A percentile compares a stretch with the other conserved stretches of the same genome.
phyloP scores from a whole-genome alignment of 768 basidiomycete species.

The Daedaleopsis sinensis region DNA sequence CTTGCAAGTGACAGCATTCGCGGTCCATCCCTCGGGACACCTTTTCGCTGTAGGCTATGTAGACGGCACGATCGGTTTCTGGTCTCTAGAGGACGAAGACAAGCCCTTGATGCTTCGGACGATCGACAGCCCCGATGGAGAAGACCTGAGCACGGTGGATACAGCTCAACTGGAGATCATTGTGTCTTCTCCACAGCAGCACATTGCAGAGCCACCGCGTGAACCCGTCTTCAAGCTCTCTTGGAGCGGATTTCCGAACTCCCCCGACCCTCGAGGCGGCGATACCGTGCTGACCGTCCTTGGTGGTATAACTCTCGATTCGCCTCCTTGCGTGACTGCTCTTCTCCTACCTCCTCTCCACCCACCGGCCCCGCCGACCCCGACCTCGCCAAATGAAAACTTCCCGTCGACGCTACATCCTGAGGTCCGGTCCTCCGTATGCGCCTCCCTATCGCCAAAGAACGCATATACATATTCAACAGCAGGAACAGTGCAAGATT shows the following conservation, averaged over 20 bases:
- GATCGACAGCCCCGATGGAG: constrained; percentile 50
- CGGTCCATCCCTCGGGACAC: constrained; percentile 75
- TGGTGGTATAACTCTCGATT: constrained; percentile 66
- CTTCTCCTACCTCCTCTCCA: constrained; percentile 70
- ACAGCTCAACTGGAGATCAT: constrained; percentile 47
- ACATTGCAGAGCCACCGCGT: constrained; percentile 32
- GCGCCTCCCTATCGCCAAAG: constrained; percentile 53
- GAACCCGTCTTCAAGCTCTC: constrained; percentile 88
- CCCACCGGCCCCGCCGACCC: constrained; percentile 48
- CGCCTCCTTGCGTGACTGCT: constrained; percentile 65
- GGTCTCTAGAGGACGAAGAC: constrained; percentile 79
- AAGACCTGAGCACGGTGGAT: constrained; percentile 59
- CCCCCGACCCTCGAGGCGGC: constrained; percentile 65
- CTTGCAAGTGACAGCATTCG: constrained; percentile 68
- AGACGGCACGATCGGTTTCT: constrained; percentile 84
- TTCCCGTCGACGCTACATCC: constrained; percentile 32
- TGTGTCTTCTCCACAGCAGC: constrained; percentile 25
- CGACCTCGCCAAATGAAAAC: constrained; percentile 29
- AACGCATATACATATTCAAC: constrained; percentile 62
- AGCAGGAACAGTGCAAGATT: constrained; percentile 70
- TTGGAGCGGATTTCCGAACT: constrained; percentile 80
- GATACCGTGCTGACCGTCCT: constrained; percentile 74
- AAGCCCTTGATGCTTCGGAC: constrained; percentile 77
- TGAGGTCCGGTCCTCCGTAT: constrained; percentile 63
- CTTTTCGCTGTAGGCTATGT: constrained; percentile 80